phyloP scores from a whole-genome alignment of 371 early-diverging fungal species.

The Umbelopsis sp. region DNA sequence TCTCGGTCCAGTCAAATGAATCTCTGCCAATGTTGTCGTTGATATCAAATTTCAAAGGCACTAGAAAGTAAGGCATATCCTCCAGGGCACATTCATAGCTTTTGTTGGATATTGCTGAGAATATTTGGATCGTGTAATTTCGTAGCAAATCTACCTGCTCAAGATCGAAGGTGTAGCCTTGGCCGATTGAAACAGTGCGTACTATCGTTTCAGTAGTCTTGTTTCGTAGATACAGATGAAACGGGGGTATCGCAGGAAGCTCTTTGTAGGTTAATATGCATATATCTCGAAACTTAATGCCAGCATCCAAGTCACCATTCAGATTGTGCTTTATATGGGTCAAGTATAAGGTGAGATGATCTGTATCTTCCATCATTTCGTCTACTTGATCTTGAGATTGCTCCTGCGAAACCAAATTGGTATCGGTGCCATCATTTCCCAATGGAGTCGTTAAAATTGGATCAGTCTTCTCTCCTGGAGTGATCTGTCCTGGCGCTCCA shows the following conservation, averaged over 20 bases:
- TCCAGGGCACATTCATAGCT: slow-evolving; percentile 54
- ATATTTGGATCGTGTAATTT: slow-evolving; percentile 53
- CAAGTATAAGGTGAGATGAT: not conserved
- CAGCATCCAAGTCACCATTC: slow-evolving; percentile 28
- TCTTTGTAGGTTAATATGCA: slow-evolving; percentile 53
- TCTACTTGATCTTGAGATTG: not conserved
- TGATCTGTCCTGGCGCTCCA: no score
- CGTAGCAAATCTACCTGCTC: slow-evolving; percentile 44
- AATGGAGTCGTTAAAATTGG: no score
- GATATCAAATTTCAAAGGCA: slow-evolving; percentile 42
- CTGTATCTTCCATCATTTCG: not conserved
- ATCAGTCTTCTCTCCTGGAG: no score
- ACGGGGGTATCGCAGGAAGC: slow-evolving; percentile 44
- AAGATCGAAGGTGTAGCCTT: slow-evolving; percentile 30
- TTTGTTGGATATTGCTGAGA: slow-evolving; percentile 55
- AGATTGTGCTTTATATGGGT: slow-evolving; percentile 27
- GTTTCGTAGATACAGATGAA: slow-evolving; percentile 50
- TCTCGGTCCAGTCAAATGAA: slow-evolving; percentile 64
- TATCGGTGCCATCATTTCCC: no score
- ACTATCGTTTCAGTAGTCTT: slow-evolving; percentile 25
- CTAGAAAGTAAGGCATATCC: slow-evolving; percentile 61
- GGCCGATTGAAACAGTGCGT: slow-evolving; percentile 25
- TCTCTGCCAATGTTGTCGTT: slow-evolving; percentile 20
- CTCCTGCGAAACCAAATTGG: no score
- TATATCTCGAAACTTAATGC: slow-evolving; percentile 47